Conservation (phyloP, 305 asterid species). For the Fraxinus latifolia region DNA sequence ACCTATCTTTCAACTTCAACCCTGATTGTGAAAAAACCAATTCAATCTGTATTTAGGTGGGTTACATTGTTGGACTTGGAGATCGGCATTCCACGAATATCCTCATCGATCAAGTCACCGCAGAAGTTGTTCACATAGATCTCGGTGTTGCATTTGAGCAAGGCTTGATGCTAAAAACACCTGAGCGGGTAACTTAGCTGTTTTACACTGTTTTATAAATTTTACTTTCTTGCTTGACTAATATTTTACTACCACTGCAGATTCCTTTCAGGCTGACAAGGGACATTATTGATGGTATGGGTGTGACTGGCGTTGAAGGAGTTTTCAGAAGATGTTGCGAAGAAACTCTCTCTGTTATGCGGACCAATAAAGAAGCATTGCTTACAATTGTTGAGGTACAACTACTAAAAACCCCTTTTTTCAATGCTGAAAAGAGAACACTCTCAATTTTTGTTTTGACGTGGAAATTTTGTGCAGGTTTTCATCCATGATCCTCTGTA, state of each 20-base stretch:
- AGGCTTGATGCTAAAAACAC: constrained; percentile 98
- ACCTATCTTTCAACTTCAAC: constrained; percentile 12
- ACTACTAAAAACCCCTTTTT: constrained; percentile 7
- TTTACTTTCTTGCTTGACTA: constrained; percentile 10
- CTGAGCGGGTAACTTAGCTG: constrained; percentile 62
- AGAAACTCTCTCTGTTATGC: constrained; percentile 94
- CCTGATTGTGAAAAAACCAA: constrained; percentile 2
- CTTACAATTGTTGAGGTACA: constrained; percentile 90
- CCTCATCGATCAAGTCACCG: constrained; percentile 90
- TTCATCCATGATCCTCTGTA: constrained; percentile 95
- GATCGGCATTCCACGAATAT: constrained; percentile 96
- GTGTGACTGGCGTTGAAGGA: constrained; percentile 96
- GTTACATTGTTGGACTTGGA: constrained; percentile 98
- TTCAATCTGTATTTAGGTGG: constrained; percentile 56
- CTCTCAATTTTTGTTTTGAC: constrained; percentile 1
- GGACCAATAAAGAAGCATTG: constrained; percentile 92
- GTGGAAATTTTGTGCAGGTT: constrained; percentile 54
- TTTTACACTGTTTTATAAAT: background rate
- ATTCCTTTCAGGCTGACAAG: constrained; percentile 93
- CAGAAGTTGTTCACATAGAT: constrained; percentile 98
- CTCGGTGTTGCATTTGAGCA: constrained; percentile 99
- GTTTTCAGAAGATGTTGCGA: constrained; percentile 94
- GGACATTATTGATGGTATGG: constrained; percentile 97
- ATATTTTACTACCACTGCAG: constrained; percentile 37
- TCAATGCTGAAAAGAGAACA: constrained; percentile 16